Percentiles rank a stretch among this genome's conserved stretches.
These are phyloP conservation scores for Globisporangium rhizosaccharum DNA, from an alignment of 352 stramenopile species.

Conservation along the genomic window DNA sequence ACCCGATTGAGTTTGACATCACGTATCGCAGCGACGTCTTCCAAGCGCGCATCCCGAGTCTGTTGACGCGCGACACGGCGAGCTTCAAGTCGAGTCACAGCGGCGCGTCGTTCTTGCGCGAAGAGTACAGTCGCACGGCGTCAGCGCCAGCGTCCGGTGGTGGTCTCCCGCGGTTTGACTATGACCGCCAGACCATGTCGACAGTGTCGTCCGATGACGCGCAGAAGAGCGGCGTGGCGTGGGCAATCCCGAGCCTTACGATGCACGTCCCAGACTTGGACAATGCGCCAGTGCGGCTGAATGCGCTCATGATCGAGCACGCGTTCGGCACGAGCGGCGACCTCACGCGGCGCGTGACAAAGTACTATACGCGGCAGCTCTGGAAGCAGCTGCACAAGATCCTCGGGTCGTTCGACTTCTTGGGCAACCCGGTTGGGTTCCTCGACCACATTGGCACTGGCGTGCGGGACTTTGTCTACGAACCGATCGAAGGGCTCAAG, in stretches of 20 bases:
- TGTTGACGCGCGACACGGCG: slow-evolving; percentile 51
- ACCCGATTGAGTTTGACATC: slow-evolving; percentile 85
- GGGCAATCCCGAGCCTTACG: slow-evolving; percentile 80
- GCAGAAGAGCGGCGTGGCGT: slow-evolving; percentile 47
- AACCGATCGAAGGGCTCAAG: slow-evolving; percentile 91
- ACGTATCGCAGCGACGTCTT: slow-evolving; percentile 87
- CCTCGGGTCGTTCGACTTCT: slow-evolving; percentile 84
- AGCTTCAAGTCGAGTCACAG: slow-evolving; percentile 30
- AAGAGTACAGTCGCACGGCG: slow-evolving; percentile 34
- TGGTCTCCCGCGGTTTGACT: slow-evolving; percentile 22
- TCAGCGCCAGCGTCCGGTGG: slow-evolving; percentile 24
- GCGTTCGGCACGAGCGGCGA: slow-evolving; percentile 86
- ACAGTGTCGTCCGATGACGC: slow-evolving; percentile 19
- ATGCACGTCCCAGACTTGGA: slow-evolving; percentile 88
- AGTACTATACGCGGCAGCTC: slow-evolving; percentile 86
- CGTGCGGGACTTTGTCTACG: slow-evolving; percentile 95
- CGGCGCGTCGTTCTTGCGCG: slow-evolving; percentile 8
- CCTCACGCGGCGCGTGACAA: slow-evolving; percentile 75
- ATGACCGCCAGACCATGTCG: slow-evolving; percentile 12
- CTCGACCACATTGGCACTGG: slow-evolving; percentile 94
- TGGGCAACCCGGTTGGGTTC: slow-evolving; percentile 85
- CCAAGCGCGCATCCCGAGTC: slow-evolving; percentile 45
- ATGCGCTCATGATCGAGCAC: slow-evolving; percentile 86
- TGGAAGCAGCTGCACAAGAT: slow-evolving; percentile 90
- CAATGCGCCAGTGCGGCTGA: slow-evolving; percentile 82